phyloP scores from a whole-genome alignment of 2,329 filamentous ascomycete genomes.

The Chaetomium sp. region DNA sequence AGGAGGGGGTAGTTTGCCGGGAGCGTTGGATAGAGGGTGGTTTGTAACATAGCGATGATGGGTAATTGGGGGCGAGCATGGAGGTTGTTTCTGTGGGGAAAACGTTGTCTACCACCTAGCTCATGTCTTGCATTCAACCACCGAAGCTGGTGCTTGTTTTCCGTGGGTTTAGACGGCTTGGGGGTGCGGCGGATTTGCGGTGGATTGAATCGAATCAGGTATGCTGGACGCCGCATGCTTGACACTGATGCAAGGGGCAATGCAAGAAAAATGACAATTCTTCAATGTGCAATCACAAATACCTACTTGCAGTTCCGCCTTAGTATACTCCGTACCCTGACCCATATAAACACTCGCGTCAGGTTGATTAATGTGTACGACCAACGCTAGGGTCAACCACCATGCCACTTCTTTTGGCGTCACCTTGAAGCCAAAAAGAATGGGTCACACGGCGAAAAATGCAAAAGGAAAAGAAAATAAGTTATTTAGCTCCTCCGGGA shows the following conservation, averaged over 20 bases:
- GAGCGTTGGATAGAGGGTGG: background rate
- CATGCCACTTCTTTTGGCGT: background rate
- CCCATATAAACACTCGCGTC: too few species aligned
- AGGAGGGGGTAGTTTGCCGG: background rate
- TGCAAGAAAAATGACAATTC: background rate
- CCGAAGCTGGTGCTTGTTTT: background rate
- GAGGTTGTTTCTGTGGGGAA: background rate
- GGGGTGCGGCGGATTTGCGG: background rate
- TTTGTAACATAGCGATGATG: background rate
- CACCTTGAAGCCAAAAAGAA: background rate
- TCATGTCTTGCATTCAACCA: background rate
- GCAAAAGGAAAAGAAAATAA: conserved; percentile 7
- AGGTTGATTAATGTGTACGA: too few species aligned
- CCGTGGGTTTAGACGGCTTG: background rate
- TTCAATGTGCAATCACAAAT: background rate
- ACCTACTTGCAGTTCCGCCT: background rate
- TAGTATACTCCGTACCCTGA: background rate
- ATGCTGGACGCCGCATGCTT: background rate
- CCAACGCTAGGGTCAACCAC: too few species aligned
- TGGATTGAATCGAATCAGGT: background rate
- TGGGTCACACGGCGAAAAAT: background rate
- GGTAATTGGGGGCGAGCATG: background rate
- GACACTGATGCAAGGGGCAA: background rate
- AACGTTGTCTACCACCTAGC: background rate
- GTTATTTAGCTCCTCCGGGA: conserved; percentile 29